phyloP scores from a whole-genome alignment of 2,329 filamentous ascomycete genomes.

The Fusarium sp. region DNA sequence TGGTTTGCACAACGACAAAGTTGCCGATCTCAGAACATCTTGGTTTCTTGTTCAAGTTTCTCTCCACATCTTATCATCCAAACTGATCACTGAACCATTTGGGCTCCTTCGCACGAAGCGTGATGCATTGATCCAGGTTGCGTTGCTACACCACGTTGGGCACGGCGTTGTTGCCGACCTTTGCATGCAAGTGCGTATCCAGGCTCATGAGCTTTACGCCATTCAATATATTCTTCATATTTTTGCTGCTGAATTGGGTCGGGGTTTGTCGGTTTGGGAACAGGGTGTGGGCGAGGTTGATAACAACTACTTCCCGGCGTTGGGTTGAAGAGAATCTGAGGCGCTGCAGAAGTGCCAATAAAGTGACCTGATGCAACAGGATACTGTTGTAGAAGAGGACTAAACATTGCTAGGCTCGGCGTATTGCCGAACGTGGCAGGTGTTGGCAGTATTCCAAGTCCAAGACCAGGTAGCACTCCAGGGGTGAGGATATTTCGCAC shows the following conservation, averaged over 20 bases:
- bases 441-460: not conserved
- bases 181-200: conserved; percentile 58
- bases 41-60: not conserved
- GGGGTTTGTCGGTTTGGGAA: conserved; percentile 52
- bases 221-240: conserved; percentile 59
- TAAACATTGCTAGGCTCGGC: not conserved
- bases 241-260: conserved; percentile 53
- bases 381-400: not conserved
- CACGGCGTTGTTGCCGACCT: conserved; percentile 52
- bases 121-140: not conserved
- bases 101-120: not conserved
- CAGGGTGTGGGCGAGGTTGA: conserved; percentile 28
- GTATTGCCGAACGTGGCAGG: not conserved
- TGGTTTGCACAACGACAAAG: not conserved
- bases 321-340: not conserved
- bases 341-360: not conserved
- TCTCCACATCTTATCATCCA: not conserved
- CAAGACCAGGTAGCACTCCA: conserved; percentile 10
- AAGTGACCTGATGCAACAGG: not conserved
- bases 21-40: not conserved
- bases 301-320: not conserved
- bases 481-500: not conserved
- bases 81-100: not conserved
- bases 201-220: conserved; percentile 57
- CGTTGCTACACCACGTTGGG: conserved; percentile 37